These are phyloP conservation scores for Cryptococcus sp. DNA, from an alignment of 1,284 basidiomycete species.

Conservation along the genomic window DNA sequence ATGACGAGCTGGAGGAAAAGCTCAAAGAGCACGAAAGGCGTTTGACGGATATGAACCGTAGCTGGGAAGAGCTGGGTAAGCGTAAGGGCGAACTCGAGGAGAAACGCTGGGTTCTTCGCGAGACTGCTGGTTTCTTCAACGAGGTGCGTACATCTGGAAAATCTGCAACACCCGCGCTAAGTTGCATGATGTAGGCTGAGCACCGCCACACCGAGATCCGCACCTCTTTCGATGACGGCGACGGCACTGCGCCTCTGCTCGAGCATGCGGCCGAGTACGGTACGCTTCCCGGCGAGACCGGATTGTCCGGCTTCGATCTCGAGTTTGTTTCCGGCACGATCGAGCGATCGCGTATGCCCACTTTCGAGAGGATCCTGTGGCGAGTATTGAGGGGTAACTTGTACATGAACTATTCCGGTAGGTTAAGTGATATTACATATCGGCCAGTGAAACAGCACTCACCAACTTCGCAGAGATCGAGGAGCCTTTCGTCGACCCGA, in stretches of 20 bases:
- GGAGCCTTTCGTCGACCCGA: slow-evolving; percentile 87
- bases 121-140: slow-evolving; percentile 96
- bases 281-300: slow-evolving; percentile 60
- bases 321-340: slow-evolving; percentile 98
- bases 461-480: slow-evolving; percentile 67
- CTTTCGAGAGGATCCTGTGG: slow-evolving; percentile 97
- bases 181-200: slow-evolving; percentile 64
- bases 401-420: slow-evolving; percentile 92
- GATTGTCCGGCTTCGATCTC: slow-evolving; percentile 67
- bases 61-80: slow-evolving; percentile 85
- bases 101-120: slow-evolving; percentile 86
- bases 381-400: slow-evolving; percentile 96
- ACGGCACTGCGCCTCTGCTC: slow-evolving; percentile 82
- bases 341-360: slow-evolving; percentile 86
- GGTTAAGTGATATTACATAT: slow-evolving; percentile 22
- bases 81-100: slow-evolving; percentile 87
- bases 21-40: slow-evolving; percentile 86
- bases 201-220: slow-evolving; percentile 76
- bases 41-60: slow-evolving; percentile 88
- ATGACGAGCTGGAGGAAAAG: slow-evolving; percentile 89
- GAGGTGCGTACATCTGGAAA: slow-evolving; percentile 60
- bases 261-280: slow-evolving; percentile 76
- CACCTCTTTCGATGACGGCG: slow-evolving; percentile 79
- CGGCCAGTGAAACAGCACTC: slow-evolving; percentile 1
- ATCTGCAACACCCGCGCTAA: not conserved